These are phyloP conservation scores for Eutrema salsugineum DNA, from an alignment of 441 rosid species.

Conservation along the genomic window DNA sequence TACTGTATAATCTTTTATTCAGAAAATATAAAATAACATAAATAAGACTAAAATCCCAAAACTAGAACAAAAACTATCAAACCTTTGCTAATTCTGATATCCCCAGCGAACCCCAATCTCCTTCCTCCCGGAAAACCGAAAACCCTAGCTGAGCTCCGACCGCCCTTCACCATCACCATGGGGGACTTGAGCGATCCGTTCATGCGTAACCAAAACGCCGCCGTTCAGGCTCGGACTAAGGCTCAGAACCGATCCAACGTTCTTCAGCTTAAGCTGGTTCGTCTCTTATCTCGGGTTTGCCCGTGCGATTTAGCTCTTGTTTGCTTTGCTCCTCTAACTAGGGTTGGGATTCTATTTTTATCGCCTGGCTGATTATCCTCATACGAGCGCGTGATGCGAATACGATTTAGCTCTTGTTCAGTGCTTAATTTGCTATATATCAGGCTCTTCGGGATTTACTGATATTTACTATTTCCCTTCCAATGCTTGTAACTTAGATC, in stretches of 20 bases:
- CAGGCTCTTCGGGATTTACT: background rate
- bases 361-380: background rate
- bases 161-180: conserved; percentile 49
- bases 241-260: conserved; percentile 93
- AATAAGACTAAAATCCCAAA: background rate
- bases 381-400: background rate
- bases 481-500: background rate
- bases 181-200: conserved; percentile 84
- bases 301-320: background rate
- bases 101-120: background rate
- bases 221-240: conserved; percentile 82
- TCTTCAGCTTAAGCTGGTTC: conserved; percentile 95
- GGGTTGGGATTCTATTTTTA: background rate
- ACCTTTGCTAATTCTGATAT: background rate
- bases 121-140: conserved; percentile 28
- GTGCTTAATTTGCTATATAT: background rate
- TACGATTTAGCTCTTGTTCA: background rate
- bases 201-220: conserved; percentile 90
- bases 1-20: no score
- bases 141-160: conserved; percentile 41
- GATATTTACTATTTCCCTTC: background rate
- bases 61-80: background rate
- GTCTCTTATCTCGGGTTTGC: conserved; percentile 18
- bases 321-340: background rate
- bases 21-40: background rate